phyloP scores from a whole-genome alignment of 78 protist species.

The Anaeramoeba ignava region DNA sequence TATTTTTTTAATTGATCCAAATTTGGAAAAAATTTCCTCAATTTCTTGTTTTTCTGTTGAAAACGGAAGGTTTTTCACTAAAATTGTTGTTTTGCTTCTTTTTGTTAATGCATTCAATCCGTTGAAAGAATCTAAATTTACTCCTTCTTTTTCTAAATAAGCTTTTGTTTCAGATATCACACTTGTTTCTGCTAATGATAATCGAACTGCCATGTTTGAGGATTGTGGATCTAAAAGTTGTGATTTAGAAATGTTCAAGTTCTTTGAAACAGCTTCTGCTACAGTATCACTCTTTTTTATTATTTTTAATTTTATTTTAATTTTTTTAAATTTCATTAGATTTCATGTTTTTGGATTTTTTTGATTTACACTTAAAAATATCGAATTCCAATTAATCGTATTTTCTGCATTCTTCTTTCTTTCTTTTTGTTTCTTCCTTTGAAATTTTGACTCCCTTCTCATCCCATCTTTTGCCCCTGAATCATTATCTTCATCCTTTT shows the following conservation, averaged over 20 bases:
- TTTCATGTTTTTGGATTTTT: background rate
- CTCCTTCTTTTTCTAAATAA: constrained; percentile 41
- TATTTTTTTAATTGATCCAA: background rate
- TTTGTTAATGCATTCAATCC: background rate
- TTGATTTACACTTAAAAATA: constrained; percentile 49
- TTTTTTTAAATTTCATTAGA: background rate
- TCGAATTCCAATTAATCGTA: constrained; percentile 74
- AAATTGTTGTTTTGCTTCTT: constrained; percentile 40
- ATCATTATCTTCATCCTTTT: background rate
- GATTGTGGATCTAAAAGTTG: constrained; percentile 35
- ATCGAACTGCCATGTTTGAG: constrained; percentile 43
- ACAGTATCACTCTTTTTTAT: constrained; percentile 49
- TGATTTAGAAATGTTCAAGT: constrained; percentile 39
- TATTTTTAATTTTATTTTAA: background rate
- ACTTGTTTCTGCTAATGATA: constrained; percentile 72
- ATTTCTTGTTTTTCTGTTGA: constrained; percentile 45
- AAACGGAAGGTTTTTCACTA: constrained; percentile 75
- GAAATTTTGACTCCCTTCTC: background rate
- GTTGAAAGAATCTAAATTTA: constrained; percentile 41
- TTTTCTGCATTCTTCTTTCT: constrained; percentile 20
- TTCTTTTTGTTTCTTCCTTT: constrained; percentile 23
- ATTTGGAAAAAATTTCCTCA: constrained; percentile 26
- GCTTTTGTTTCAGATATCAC: constrained; percentile 47
- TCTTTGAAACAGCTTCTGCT: constrained; percentile 50
- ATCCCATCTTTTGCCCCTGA: background rate